phyloP scores from a whole-genome alignment of 176 grass and related monocot genomes.

The Bothriochloa decipiens region DNA sequence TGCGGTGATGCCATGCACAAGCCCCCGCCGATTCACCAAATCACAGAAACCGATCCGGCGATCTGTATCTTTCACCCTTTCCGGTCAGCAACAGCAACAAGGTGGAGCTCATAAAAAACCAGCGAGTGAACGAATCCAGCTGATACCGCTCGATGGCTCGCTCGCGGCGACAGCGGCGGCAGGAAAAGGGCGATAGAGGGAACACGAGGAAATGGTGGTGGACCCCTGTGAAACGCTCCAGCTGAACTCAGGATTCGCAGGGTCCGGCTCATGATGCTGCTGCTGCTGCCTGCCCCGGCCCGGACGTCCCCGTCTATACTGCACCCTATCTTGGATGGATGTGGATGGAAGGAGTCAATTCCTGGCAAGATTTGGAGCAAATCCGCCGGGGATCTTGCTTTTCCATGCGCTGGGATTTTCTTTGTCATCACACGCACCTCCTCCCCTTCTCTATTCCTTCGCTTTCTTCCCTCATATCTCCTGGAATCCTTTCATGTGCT shows the following conservation, averaged over 20 bases:
- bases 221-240: slow-evolving; percentile 8
- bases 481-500: slow-evolving; percentile 54
- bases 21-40: not conserved
- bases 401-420: slow-evolving; percentile 69
- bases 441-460: slow-evolving; percentile 8
- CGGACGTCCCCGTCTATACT: not conserved
- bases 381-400: slow-evolving; percentile 78
- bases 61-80: slow-evolving; percentile 16
- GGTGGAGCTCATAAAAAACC: not conserved
- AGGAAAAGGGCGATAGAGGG: not conserved
- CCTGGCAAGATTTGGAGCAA: slow-evolving; percentile 71
- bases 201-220: slow-evolving; percentile 49
- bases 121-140: not conserved
- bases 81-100: slow-evolving; percentile 29
- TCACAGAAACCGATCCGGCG: slow-evolving; percentile 19
- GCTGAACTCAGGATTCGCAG: not conserved
- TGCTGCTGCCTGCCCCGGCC: not conserved
- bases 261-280: slow-evolving; percentile 2
- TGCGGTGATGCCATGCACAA: too few relatives aligned
- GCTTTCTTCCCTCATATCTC: slow-evolving; percentile 46
- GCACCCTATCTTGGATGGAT: not conserved
- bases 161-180: not conserved
- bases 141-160: not conserved
- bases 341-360: slow-evolving; percentile 51
- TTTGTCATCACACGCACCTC: slow-evolving; percentile 21